Base-by-base conservation (phyloP, 306 rosid species). In the Cicer arietinum region DNA sequence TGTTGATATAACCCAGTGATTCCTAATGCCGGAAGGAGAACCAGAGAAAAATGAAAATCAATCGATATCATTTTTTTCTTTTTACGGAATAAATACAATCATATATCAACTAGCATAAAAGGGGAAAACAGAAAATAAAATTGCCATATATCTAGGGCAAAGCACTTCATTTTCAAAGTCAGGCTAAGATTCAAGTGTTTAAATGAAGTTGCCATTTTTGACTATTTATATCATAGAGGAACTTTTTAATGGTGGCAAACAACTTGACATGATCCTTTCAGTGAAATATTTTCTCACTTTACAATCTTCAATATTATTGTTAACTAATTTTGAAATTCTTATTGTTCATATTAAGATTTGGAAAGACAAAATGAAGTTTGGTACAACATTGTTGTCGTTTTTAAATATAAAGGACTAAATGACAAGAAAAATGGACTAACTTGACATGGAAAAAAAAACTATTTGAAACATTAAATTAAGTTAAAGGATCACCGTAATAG, bases 1-100 rank as follows among this genome's bases (percentile, higher is more conserved):
- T 89, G 53, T 90, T 86, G 1, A 84, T 62, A 57, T 91, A 90
- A 14, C 98, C 98, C 83, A 94, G 75, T 41, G 89, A 59, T 86
- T 94, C 98, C 98, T 94, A 67, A 37, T n/a, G 77, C 54, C 51
- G 1, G 53, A 71, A 81, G 77, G 47, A 7, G 35, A 16, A 35
- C 17, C 43, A 16, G 8, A 76, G n/a, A 20, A 48, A 4, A 75
- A 14, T 22, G 40, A 67, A 71, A 39, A 44, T 72, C 61, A 56
- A 77, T 76, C 78, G 12, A 80, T 40, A 43, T 53, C 40, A 35
- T 30, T 30, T 30, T 3, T 30, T 30, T 14, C 16, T 30, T 30
- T 25, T 25, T 30, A 30, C 37, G 6, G 5, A 30, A 30, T 30
- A 30, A 30, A 30, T 30, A 30, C 61, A 56, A 77, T 77, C 78